These are phyloP conservation scores for Chlorella sp. DNA, from an alignment of 139 green algal genomes.

Conservation along the genomic window DNA sequence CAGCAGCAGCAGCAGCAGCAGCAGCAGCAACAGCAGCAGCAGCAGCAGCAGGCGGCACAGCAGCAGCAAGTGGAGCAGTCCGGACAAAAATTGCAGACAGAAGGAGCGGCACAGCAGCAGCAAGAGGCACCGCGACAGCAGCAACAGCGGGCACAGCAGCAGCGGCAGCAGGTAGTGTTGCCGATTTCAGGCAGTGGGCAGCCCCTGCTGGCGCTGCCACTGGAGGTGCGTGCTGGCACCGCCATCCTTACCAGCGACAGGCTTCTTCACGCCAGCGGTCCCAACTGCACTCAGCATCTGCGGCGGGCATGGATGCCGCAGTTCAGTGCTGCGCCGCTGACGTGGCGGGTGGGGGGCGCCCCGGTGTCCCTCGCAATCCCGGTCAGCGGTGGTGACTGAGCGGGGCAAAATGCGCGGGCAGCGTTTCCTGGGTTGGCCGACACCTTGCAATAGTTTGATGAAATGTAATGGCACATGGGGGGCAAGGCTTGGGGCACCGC, in stretches of 20 bases:
- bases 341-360: background rate
- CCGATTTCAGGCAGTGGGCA: no score
- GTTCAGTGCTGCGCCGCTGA: slow-evolving; percentile 37
- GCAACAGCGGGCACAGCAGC: background rate
- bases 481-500: no score
- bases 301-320: slow-evolving; percentile 59
- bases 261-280: slow-evolving; percentile 45
- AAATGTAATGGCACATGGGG: background rate
- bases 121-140: background rate
- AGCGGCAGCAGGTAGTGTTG: background rate
- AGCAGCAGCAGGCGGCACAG: background rate
- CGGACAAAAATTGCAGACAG: background rate
- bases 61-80: background rate
- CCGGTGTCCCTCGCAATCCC: slow-evolving; percentile 29
- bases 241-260: slow-evolving; percentile 40
- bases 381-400: background rate
- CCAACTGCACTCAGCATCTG: slow-evolving; percentile 36
- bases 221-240: slow-evolving; percentile 31
- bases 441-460: background rate
- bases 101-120: background rate
- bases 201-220: background rate
- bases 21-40: background rate
- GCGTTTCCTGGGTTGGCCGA: no score
- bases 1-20: background rate
- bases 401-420: background rate